These are phyloP conservation scores for Neospora caninum DNA, from an alignment of 169 alveolate species.

Conservation along the genomic window DNA sequence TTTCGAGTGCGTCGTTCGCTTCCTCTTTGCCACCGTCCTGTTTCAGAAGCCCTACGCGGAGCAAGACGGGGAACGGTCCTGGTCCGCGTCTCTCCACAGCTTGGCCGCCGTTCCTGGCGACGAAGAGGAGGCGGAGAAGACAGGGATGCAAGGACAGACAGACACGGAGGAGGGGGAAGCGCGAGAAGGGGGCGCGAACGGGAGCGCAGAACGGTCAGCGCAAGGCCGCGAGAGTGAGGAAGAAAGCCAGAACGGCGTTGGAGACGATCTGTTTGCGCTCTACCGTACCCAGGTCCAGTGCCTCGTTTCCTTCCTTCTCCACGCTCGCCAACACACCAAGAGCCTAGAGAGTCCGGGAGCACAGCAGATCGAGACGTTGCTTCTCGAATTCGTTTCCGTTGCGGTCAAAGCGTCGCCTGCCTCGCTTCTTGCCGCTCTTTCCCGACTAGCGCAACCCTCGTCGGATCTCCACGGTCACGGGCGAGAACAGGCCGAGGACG, in stretches of 20 bases:
- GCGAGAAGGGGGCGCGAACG: too few relatives aligned
- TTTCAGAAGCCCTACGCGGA: slow-evolving; percentile 18
- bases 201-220: too few relatives aligned
- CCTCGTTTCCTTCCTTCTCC: background rate
- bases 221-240: too few relatives aligned
- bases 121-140: background rate
- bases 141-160: too few relatives aligned
- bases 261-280: background rate
- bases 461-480: background rate
- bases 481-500: background rate
- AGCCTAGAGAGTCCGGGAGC: background rate
- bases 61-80: background rate
- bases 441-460: background rate
- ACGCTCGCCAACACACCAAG: background rate
- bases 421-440: background rate
- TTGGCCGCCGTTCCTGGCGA: background rate
- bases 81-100: background rate
- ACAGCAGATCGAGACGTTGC: background rate
- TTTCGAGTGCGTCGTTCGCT: background rate
- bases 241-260: background rate
- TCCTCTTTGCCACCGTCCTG: slow-evolving; percentile 3
- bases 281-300: background rate
- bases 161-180: background rate
- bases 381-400: background rate
- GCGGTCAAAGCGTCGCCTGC: background rate